These are phyloP conservation scores for Hericium erinaceus DNA, from an alignment of 768 basidiomycete species.

Conservation along the genomic window DNA sequence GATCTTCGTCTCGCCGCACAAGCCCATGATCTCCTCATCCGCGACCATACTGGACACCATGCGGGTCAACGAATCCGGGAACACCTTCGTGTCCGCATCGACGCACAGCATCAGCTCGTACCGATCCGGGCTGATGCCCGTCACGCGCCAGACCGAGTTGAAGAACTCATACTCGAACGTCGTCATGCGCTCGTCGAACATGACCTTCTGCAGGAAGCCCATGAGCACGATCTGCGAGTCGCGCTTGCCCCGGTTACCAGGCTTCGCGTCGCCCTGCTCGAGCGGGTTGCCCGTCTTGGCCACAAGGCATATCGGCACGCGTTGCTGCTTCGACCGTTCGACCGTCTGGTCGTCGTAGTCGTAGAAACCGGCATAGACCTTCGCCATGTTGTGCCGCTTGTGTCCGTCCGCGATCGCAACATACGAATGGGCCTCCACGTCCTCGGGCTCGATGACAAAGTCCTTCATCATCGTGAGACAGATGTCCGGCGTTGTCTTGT, in stretches of 20 bases:
- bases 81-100: constrained; percentile 97
- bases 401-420: constrained; percentile 99
- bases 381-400: constrained; percentile 98
- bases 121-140: constrained; percentile 90
- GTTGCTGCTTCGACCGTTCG: constrained; percentile 90
- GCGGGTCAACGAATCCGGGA: constrained; percentile 93
- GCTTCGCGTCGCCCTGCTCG: constrained; percentile 83
- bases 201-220: constrained; percentile 97
- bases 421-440: constrained; percentile 92
- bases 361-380: constrained; percentile 97
- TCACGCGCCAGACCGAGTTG: constrained; percentile 93
- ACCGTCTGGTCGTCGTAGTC: constrained; percentile 86
- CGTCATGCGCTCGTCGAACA: constrained; percentile 99
- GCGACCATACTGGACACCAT: constrained; percentile 97
- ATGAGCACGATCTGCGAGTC: constrained; percentile 97
- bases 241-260: constrained; percentile 97
- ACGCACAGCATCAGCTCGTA: constrained; percentile 95
- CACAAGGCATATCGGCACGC: constrained; percentile 91
- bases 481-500: constrained; percentile 88
- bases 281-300: constrained; percentile 93
- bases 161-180: constrained; percentile 99
- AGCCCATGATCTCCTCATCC: constrained; percentile 96
- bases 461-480: constrained; percentile 97
- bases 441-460: constrained; percentile 64
- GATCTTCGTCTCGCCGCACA: constrained; percentile 99